phyloP scores from a whole-genome alignment of 306 rosid genomes.

The Casuarina glauca region DNA sequence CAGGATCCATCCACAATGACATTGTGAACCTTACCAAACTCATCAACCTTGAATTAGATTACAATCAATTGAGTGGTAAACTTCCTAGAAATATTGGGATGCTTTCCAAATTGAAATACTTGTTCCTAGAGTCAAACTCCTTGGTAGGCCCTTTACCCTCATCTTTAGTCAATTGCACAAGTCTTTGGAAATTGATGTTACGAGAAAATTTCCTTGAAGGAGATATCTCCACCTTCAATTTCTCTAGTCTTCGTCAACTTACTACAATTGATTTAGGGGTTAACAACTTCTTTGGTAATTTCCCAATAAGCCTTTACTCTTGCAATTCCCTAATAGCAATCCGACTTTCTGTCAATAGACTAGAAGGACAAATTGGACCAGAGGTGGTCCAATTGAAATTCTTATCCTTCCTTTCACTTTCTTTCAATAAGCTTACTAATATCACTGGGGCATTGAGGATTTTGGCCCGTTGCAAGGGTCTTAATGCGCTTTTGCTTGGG shows the following conservation, averaged over 20 bases:
- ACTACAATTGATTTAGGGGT: background rate
- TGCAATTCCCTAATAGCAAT: constrained; percentile 2
- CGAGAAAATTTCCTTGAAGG: background rate
- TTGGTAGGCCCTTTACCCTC: constrained; percentile 5
- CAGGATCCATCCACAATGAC: background rate
- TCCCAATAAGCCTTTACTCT: constrained; percentile 1
- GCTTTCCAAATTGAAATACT: constrained; percentile 6
- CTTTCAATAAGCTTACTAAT: background rate
- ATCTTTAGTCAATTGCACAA: constrained; percentile 9
- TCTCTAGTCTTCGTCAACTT: background rate
- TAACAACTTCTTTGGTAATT: background rate
- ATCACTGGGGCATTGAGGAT: constrained; percentile 2
- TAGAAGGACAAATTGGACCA: no score
- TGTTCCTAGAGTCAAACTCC: background rate
- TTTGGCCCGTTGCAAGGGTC: background rate
- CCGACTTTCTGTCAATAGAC: background rate
- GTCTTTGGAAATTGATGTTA: background rate
- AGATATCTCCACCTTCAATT: background rate
- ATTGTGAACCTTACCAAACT: constrained; percentile 6
- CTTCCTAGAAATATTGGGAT: background rate
- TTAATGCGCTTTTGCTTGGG: background rate
- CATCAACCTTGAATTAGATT: background rate
- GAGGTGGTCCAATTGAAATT: background rate
- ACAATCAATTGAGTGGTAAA: background rate
- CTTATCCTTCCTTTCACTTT: constrained; percentile 10